Conservation (phyloP, 768 basidiomycete genomes). For the Pulveroboletus frians region DNA sequence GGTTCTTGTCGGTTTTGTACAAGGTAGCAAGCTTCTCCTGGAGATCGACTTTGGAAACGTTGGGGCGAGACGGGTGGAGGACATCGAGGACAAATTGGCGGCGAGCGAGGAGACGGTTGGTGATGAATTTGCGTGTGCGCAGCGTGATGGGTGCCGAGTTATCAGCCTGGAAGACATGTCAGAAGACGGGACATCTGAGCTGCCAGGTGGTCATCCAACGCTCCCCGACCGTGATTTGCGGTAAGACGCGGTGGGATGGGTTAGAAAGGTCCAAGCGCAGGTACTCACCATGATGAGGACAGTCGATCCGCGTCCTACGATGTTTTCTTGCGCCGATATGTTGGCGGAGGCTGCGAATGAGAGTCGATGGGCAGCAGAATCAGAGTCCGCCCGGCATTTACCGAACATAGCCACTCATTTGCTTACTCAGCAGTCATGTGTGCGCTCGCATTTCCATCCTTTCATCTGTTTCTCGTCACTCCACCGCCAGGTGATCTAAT, state of each 20-base stretch:
- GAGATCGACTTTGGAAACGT: slow-evolving; percentile 89
- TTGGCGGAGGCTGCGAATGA: slow-evolving; percentile 22
- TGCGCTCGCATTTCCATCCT: slow-evolving; percentile 24
- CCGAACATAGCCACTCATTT: slow-evolving; percentile 36
- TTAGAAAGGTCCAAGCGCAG: slow-evolving; percentile 6
- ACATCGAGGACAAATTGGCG: slow-evolving; percentile 95
- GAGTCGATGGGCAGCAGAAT: slow-evolving; percentile 12
- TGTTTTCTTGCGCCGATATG: slow-evolving; percentile 24
- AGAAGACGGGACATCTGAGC: slow-evolving; percentile 21
- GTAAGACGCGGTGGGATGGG: slow-evolving; percentile 1
- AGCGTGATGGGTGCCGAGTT: slow-evolving; percentile 84
- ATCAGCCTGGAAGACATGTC: slow-evolving; percentile 53
- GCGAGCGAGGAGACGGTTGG: slow-evolving; percentile 93
- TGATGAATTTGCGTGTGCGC: slow-evolving; percentile 98
- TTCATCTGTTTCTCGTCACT: slow-evolving; percentile 19
- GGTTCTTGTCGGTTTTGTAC: slow-evolving; percentile 90
- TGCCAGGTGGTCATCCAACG: slow-evolving; percentile 25
- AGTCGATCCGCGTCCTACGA: slow-evolving; percentile 15
- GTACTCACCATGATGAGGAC: slow-evolving; percentile 35
- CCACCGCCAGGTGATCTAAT: slow-evolving; percentile 54
- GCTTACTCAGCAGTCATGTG: slow-evolving; percentile 34
- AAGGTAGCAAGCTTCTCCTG: slow-evolving; percentile 85
- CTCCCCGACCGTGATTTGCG: slow-evolving; percentile 6
- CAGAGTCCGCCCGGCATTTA: slow-evolving; percentile 37
- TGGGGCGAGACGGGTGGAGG: slow-evolving; percentile 92